Evolutionary conservation across 352 stramenopile genomes (phyloP).

Genomic region (Phytophthora syringae): DNA sequence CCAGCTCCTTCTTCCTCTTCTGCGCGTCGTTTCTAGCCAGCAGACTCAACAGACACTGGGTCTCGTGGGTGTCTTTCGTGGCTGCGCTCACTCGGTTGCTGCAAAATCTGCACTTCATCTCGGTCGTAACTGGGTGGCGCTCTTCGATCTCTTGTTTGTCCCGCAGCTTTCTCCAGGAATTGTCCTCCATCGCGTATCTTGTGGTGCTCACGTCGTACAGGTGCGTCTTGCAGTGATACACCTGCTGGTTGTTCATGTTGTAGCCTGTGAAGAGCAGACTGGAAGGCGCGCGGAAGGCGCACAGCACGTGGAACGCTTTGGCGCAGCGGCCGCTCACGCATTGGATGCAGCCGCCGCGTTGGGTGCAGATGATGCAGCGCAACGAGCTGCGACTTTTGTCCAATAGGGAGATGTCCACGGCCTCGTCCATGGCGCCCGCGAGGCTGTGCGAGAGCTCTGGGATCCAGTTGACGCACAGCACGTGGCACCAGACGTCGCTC

Average conservation of each 20-base stretch:
- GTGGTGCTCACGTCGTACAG: slow-evolving; percentile 62
- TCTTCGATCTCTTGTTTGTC: slow-evolving; percentile 35
- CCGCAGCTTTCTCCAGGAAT: slow-evolving; percentile 52
- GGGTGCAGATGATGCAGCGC: slow-evolving; percentile 83
- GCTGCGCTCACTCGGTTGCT: slow-evolving; percentile 46
- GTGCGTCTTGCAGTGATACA: slow-evolving; percentile 87
- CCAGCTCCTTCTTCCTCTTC: slow-evolving; percentile 47
- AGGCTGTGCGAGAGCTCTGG: slow-evolving; percentile 85
- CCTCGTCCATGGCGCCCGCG: slow-evolving; percentile 58
- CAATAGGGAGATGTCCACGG: slow-evolving; percentile 68
- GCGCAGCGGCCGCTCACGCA: slow-evolving; percentile 86
- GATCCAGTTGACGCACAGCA: slow-evolving; percentile 89
- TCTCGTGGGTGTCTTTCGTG: slow-evolving; percentile 60
- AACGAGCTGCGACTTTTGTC: slow-evolving; percentile 75
- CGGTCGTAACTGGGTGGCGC: slow-evolving; percentile 30
- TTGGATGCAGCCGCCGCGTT: slow-evolving; percentile 87
- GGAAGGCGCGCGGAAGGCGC: slow-evolving; percentile 75
- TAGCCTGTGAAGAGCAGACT: slow-evolving; percentile 84
- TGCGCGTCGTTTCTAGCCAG: slow-evolving; percentile 52
- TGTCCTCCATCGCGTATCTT: slow-evolving; percentile 75
- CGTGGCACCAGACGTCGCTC: slow-evolving; percentile 75
- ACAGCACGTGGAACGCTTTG: slow-evolving; percentile 84
- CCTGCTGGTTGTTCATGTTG: slow-evolving; percentile 76
- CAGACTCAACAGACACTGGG: slow-evolving; percentile 66
- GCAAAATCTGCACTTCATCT: slow-evolving; percentile 67